A percentile compares a stretch with the other conserved stretches of the same genome.
Conservation (phyloP, 257 asterid species). For the Fraxinus excelsior region DNA sequence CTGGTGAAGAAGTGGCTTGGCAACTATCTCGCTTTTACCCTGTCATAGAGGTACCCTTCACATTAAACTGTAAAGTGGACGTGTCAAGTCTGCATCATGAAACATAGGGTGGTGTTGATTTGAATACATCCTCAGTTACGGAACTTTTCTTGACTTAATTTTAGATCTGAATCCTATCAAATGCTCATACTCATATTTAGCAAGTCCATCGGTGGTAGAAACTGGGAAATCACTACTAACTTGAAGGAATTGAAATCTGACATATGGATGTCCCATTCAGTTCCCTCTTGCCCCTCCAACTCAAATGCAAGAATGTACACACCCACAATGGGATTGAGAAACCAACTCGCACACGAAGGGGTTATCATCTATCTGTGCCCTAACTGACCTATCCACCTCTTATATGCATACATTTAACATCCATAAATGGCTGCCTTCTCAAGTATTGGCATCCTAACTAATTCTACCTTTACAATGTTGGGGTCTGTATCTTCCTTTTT, state of each 20-base stretch:
- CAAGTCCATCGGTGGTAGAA: not conserved
- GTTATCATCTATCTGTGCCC: not conserved
- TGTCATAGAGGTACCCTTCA: constrained; percentile 68
- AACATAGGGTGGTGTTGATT: not conserved
- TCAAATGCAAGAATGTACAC: not conserved
- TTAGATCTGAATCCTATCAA: not conserved
- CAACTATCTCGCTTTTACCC: constrained; percentile 96
- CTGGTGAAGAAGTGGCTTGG: constrained; percentile 82
- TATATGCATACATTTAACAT: not conserved
- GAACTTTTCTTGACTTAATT: not conserved
- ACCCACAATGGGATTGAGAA: not conserved
- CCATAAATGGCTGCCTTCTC: not conserved
- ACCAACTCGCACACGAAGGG: not conserved
- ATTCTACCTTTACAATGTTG: not conserved
- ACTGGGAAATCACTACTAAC: not conserved
- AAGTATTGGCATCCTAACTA: not conserved
- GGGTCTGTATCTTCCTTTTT: not conserved
- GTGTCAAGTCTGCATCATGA: not conserved
- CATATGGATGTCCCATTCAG: not conserved
- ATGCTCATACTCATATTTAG: not conserved
- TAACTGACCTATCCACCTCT: not conserved
- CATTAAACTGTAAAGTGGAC: not conserved
- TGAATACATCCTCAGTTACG: not conserved
- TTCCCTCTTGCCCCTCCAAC: not conserved
- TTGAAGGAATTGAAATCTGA: not conserved